These are phyloP conservation scores for Naganishia liquefaciens DNA, from an alignment of 1,284 basidiomycete species.

Conservation along the genomic window DNA sequence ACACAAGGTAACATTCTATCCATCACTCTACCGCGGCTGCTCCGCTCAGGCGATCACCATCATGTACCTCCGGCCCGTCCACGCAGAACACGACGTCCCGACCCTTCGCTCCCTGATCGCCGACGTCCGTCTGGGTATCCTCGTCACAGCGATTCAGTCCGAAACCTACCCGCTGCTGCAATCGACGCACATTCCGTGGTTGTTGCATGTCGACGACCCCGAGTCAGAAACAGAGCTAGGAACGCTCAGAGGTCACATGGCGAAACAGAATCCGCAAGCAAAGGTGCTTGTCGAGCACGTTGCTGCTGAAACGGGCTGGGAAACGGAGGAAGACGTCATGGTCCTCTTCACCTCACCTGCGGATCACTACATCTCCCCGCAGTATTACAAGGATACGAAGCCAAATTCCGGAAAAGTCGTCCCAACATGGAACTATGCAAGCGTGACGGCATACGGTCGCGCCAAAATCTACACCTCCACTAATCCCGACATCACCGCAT, in stretches of 20 bases:
- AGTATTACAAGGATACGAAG: constrained; percentile 51
- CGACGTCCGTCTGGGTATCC: constrained; percentile 53
- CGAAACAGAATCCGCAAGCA: constrained; percentile 51
- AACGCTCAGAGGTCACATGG: constrained; percentile 49
- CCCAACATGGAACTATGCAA: constrained; percentile 54
- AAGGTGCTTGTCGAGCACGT: constrained; percentile 42
- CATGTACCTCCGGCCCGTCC: constrained; percentile 56
- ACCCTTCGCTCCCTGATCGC: constrained; percentile 53
- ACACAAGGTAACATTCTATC: too few relatives aligned
- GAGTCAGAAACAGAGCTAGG: constrained; percentile 25
- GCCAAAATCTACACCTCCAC: constrained; percentile 39
- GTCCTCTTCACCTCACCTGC: constrained; percentile 49
- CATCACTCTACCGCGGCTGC: background rate
- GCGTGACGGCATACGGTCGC: constrained; percentile 52
- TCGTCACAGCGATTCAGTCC: constrained; percentile 52
- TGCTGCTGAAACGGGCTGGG: background rate
- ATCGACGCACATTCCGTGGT: constrained; percentile 56
- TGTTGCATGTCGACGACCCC: constrained; percentile 47
- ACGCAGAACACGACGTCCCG: constrained; percentile 53
- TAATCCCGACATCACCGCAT: constrained; percentile 36
- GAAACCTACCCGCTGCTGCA: constrained; percentile 42
- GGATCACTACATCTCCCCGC: constrained; percentile 51
- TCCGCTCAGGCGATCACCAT: constrained; percentile 14
- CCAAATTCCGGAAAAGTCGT: constrained; percentile 51
- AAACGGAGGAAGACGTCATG: constrained; percentile 46